Percentiles rank a stretch among this genome's conserved stretches.
These are phyloP conservation scores for Acanthamoeba sp. DNA, from an alignment of 208 protist species.

Conservation along the genomic window DNA sequence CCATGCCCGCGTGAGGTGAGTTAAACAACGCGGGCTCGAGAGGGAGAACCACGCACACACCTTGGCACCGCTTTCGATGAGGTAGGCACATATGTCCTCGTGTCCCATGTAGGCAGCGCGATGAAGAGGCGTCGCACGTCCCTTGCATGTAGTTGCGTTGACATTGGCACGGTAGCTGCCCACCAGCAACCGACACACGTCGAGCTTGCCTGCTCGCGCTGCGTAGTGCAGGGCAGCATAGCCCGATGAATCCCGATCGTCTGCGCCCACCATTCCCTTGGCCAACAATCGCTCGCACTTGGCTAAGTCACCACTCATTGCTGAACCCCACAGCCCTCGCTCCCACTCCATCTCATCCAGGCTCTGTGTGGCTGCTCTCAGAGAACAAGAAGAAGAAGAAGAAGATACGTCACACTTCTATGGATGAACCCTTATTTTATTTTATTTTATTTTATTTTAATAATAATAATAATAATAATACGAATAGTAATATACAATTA, in stretches of 20 bases:
- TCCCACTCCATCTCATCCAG: constrained; percentile 64
- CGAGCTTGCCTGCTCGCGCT: constrained; percentile 25
- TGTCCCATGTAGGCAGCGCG: constrained; percentile 32
- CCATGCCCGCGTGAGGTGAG: not conserved
- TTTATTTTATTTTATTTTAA: too few relatives aligned
- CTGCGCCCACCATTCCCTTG: not conserved
- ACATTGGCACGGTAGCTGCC: not conserved
- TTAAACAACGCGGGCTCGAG: too few relatives aligned
- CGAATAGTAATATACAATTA: too few relatives aligned
- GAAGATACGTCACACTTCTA: too few relatives aligned
- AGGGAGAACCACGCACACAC: not conserved
- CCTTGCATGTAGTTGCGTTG: not conserved
- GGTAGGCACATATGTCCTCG: constrained; percentile 21
- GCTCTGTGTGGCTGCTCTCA: not conserved
- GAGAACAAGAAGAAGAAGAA: too few relatives aligned
- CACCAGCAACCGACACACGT: constrained; percentile 50
- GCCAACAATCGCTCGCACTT: constrained; percentile 21
- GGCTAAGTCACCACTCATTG: constrained; percentile 6
- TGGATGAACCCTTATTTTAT: too few relatives aligned
- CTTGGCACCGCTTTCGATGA: not conserved
- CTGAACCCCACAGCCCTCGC: constrained; percentile 31
- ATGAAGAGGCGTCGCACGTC: constrained; percentile 31
- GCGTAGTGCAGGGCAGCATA: constrained; percentile 65
- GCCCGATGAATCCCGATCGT: constrained; percentile 15
- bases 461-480: too few relatives aligned